A percentile compares a stretch with the other conserved stretches of the same genome.
Evolutionary conservation across 805 yeast genomes (phyloP).

Genomic region (Clavispora asparagi): DNA sequence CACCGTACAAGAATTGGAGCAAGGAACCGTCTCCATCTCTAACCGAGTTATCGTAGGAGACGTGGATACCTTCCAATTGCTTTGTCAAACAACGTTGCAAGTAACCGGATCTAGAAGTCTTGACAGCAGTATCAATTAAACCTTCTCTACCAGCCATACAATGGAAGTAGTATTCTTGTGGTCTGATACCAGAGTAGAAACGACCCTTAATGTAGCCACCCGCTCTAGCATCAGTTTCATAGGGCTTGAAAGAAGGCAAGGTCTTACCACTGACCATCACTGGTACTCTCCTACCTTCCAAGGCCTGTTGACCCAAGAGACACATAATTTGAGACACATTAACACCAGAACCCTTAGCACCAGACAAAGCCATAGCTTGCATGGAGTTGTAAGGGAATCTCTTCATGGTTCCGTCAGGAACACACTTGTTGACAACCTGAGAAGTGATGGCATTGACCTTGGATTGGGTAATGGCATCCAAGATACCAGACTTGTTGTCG

Average conservation of each 20-base stretch:
- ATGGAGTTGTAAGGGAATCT: constrained; percentile 91
- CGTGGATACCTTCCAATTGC: constrained; percentile 95
- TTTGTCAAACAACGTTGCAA: constrained; percentile 97
- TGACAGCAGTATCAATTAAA: constrained; percentile 97
- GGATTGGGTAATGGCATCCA: constrained; percentile 93
- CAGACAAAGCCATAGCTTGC: constrained; percentile 99
- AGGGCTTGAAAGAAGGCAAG: constrained; percentile 92
- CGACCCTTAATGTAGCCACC: constrained; percentile 98
- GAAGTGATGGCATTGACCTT: constrained; percentile 90
- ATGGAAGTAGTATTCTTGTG: constrained; percentile 99
- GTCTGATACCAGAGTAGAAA: constrained; percentile 95
- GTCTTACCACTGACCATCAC: constrained; percentile 99
- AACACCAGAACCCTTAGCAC: constrained; percentile 98
- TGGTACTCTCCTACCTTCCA: constrained; percentile 99
- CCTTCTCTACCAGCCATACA: constrained; percentile 99
- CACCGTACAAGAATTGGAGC: constrained; percentile 95
- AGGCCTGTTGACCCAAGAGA: constrained; percentile 96
- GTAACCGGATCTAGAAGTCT: constrained; percentile 97
- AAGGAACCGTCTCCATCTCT: constrained; percentile 94
- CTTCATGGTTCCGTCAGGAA: constrained; percentile 95
- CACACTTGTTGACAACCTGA: constrained; percentile 90
- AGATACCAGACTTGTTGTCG: constrained; percentile 82
- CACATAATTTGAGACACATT: constrained; percentile 99
- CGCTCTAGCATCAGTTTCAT: constrained; percentile 94
- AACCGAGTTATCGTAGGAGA: constrained; percentile 89